Evolutionary conservation across 345 rosid species (phyloP).

Genomic region (Hibiscus trionum): DNA sequence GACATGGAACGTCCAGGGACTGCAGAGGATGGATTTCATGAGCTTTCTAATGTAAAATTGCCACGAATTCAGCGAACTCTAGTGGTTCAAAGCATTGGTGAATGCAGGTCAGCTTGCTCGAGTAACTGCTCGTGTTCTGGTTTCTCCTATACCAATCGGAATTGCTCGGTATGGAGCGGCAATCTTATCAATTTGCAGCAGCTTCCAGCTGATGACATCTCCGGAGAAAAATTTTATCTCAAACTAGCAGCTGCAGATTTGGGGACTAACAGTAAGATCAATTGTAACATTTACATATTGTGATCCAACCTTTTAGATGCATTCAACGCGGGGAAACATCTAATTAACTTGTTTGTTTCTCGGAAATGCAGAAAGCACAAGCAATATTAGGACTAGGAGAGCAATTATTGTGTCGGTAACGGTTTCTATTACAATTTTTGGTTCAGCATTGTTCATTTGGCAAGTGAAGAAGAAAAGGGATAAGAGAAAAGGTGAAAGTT

Average conservation of each 20-base stretch:
- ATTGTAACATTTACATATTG: background rate
- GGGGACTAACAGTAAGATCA: background rate
- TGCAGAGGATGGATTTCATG: slow-evolving; percentile 27
- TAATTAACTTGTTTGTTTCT: background rate
- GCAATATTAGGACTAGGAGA: background rate
- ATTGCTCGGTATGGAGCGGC: slow-evolving; percentile 48
- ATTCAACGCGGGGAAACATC: background rate
- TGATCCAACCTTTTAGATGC: background rate
- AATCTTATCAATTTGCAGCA: slow-evolving; percentile 36
- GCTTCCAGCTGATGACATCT: background rate
- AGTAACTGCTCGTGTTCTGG: slow-evolving; percentile 56
- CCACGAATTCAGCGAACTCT: slow-evolving; percentile 13
- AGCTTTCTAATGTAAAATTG: slow-evolving; percentile 15
- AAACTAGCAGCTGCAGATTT: background rate
- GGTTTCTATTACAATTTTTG: background rate
- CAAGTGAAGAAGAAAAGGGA: background rate
- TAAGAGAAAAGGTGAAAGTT: slow-evolving; percentile 1
- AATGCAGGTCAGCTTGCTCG: slow-evolving; percentile 42
- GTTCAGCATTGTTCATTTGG: background rate
- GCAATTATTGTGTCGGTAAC: background rate
- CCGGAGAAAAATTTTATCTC: background rate
- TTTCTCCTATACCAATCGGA: slow-evolving; percentile 34
- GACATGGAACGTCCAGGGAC: slow-evolving; percentile 17
- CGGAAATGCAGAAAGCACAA: slow-evolving; percentile 1
- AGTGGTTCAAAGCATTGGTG: slow-evolving; percentile 15